Evolutionary conservation across 2,329 filamentous ascomycete genomes (phyloP).

Genomic region (Ceratocystiopsis brevicomis): DNA sequence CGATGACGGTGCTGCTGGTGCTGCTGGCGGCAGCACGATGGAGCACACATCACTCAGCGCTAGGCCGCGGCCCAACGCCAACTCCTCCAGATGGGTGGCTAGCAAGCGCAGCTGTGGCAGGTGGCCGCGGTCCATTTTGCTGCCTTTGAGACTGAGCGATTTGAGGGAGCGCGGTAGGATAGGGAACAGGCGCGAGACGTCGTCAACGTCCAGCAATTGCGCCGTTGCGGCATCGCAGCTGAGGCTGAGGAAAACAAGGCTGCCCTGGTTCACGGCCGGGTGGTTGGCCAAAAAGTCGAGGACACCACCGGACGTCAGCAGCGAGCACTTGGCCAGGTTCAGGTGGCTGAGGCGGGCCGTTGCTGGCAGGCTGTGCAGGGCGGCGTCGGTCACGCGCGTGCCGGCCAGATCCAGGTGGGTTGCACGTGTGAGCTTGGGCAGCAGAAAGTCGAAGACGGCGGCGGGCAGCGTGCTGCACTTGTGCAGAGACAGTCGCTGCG

Average conservation of each 20-base stretch:
- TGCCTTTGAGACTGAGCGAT: conserved; percentile 60
- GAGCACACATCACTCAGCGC: conserved; percentile 45
- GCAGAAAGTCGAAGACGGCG: conserved; percentile 45
- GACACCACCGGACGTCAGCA: conserved; percentile 45
- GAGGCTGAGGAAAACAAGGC: conserved; percentile 53
- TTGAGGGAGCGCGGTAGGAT: conserved; percentile 46
- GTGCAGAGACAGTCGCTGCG: conserved; percentile 56
- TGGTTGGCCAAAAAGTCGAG: conserved; percentile 54
- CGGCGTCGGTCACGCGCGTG: conserved; percentile 54
- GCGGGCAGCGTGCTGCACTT: conserved; percentile 56
- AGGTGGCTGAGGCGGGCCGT: conserved; percentile 58
- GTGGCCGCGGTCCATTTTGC: conserved; percentile 47
- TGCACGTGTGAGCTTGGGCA: conserved; percentile 49
- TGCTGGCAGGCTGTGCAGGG: conserved; percentile 50
- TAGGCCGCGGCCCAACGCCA: conserved; percentile 52
- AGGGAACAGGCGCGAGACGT: conserved; percentile 46
- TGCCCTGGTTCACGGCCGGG: conserved; percentile 39
- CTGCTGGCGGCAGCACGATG: conserved; percentile 33
- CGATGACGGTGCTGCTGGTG: no score
- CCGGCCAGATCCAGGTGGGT: conserved; percentile 69
- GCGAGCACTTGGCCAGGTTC: conserved; percentile 58
- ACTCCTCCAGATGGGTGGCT: conserved; percentile 55
- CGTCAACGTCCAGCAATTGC: conserved; percentile 46
- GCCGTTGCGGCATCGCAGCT: conserved; percentile 54
- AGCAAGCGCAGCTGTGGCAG: conserved; percentile 43